These are phyloP conservation scores for Pelargonium australe DNA, from an alignment of 441 rosid genomes.

Conservation along the genomic window DNA sequence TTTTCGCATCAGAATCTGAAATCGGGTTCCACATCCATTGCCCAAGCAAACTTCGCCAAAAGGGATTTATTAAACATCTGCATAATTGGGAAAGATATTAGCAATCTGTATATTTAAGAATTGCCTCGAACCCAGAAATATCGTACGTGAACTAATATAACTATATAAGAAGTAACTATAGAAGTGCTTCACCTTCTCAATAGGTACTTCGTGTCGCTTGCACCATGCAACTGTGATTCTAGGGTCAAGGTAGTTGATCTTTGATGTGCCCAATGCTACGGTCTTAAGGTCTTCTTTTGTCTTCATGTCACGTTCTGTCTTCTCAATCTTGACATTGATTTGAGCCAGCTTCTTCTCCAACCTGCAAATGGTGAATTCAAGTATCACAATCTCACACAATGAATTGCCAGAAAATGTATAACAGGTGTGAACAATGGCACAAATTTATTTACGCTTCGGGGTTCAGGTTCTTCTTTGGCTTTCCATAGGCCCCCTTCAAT, in stretches of 20 bases:
- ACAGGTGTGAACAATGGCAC: constrained; percentile 6
- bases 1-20: constrained; percentile 70
- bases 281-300: constrained; percentile 92
- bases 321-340: constrained; percentile 65
- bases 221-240: constrained; percentile 99
- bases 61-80: constrained; percentile 97
- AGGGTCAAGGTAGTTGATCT: constrained; percentile 96
- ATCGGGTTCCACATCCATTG: constrained; percentile 94
- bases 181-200: constrained; percentile 69
- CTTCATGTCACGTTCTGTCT: constrained; percentile 74
- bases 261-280: constrained; percentile 96
- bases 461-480: constrained; percentile 74
- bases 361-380: constrained; percentile 31
- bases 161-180: neutral
- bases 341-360: constrained; percentile 67
- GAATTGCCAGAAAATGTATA: neutral
- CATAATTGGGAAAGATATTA: neutral
- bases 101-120: neutral
- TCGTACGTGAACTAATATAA: too few relatives aligned
- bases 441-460: constrained; percentile 73
- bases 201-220: constrained; percentile 95
- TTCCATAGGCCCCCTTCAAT: constrained; percentile 72
- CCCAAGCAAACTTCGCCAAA: constrained; percentile 93
- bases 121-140: too few relatives aligned
- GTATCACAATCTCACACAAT: constrained; percentile 12